Percentiles rank a stretch among this genome's conserved stretches.
phyloP scores from a whole-genome alignment of 1,284 basidiomycete genomes.

The Veloboletus limbatus region DNA sequence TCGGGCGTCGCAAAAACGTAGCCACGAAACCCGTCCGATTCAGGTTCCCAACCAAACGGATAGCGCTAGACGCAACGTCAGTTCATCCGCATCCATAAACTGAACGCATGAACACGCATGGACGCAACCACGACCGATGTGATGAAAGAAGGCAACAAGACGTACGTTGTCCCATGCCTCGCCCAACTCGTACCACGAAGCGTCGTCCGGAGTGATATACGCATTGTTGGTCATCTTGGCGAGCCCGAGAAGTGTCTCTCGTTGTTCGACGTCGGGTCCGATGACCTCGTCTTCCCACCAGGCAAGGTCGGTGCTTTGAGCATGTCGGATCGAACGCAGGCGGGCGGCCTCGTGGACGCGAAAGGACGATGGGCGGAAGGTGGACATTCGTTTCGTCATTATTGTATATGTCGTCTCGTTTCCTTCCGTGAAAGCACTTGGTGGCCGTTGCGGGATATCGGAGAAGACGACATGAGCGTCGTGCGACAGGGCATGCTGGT shows the following conservation, averaged over 20 bases:
- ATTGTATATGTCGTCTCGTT: slow-evolving; percentile 38
- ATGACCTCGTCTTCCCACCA: slow-evolving; percentile 65
- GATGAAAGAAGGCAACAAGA: slow-evolving; percentile 12
- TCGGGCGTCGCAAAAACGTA: slow-evolving; percentile 84
- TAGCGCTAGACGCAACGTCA: slow-evolving; percentile 48
- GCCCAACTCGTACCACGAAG: slow-evolving; percentile 77
- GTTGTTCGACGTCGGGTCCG: slow-evolving; percentile 72
- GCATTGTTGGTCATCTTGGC: slow-evolving; percentile 97
- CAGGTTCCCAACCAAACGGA: slow-evolving; percentile 91
- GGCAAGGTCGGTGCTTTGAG: slow-evolving; percentile 44
- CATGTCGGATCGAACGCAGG: slow-evolving; percentile 46
- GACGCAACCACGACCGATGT: too few species aligned
- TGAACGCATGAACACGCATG: too few species aligned
- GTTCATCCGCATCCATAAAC: too few species aligned
- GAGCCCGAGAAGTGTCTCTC: slow-evolving; percentile 76
- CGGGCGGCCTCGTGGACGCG: slow-evolving; percentile 51
- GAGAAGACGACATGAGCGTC: slow-evolving; percentile 59
- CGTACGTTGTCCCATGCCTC: slow-evolving; percentile 64
- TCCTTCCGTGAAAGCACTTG: slow-evolving; percentile 6
- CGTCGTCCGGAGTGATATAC: slow-evolving; percentile 62
- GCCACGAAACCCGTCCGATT: slow-evolving; percentile 85
- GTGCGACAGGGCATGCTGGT: slow-evolving; percentile 59
- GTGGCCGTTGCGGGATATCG: slow-evolving; percentile 40
- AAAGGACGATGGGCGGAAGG: slow-evolving; percentile 52
- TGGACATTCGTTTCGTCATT: slow-evolving; percentile 38